Base-by-base conservation (phyloP, 768 basidiomycete genomes). In the Rickenella mellea region DNA sequence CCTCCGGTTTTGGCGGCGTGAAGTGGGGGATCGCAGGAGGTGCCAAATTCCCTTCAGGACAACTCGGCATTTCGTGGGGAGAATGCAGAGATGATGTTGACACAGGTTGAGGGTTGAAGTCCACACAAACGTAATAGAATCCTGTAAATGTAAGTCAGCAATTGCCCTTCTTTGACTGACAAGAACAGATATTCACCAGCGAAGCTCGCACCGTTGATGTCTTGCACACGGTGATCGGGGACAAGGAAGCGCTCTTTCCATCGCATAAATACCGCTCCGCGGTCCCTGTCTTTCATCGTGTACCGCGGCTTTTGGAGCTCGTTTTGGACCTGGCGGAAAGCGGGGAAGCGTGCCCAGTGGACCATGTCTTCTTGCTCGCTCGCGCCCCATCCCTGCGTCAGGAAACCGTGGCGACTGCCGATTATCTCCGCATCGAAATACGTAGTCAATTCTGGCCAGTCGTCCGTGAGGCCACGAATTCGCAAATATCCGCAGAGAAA, bases 391-490 rank as follows among this genome's bases (percentile, higher is more conserved):
- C 84, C 80, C 52, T 78, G 72, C 4, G 94, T 98, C 53, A 91
- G 60, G 60, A 98, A 97, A 8, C 93, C 94, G 57, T 91, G 80
- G 17, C 86, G 78, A 46, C 72, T 78, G 14, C 92, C 92, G 49
- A 97, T 93, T 48, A 97, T 90, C 60, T 97, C 90, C 37, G 92
- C 93, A 55, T 92, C 89, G 61, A 97, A 97, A 56, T 91, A 96
- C 2, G 93, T 97, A 5, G 92, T 96, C 30, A 97, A 74, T 59
- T 93, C 87, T 12, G 93, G 93, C 76, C 89, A 92, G 54, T 94
- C 86, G 51, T 93, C 80, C 29, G 93, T 97, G 39, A 97, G 66
- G 22, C 90, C 89, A 14, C 83, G 82, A 57, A 98, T 98, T 45
- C 85, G 80, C 29, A 98, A 80, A 59, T 93, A 94, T 17, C 94